Evolutionary conservation across 1,284 basidiomycete species (phyloP), one percentile per base, ranked within the genome.

Genomic region (Amylostereum chailletii): DNA sequence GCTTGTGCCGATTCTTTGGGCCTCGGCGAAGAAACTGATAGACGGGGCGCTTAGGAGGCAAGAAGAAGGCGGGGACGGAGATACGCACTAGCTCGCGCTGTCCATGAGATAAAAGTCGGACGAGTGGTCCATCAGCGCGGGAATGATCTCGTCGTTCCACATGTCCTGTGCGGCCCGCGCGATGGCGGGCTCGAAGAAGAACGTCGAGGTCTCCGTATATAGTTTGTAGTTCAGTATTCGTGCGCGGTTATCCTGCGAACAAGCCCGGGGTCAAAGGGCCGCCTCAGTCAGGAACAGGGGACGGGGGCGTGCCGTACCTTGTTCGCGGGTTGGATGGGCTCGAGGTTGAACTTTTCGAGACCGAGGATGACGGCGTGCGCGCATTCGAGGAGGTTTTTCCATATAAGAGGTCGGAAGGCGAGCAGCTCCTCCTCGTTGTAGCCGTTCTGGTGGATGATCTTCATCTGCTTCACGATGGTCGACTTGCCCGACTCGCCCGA

Each of bases 401-500:
- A 90, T 44, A 98, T 84, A 19, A 87, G 85, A 1, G 85, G 78
- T 37, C 88, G 77, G 69, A 83, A 96, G 2, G 82, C 74, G 53
- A 87, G 70, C 38, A 94, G 78, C 66, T 98, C 94, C 1, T 90
- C 79, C 27, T 69, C 67, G 0, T 83, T 82, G 70, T 94, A 98
- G 5, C 95, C 95, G 59, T 90, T 86, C 67, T 97, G 92, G 67
- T 97, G 92, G 53, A 98, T 95, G 56, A 98, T 97, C 76, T 96
- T 97, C 94, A 98, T 98, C 70, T 98, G 95, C 69, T 97, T 98
- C 44, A 97, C 93, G 57, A 98, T 93, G 0, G 94, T 98, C 4
- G 84, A 89, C 71, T 97, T 97, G 34, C 94, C 95, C 0, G 90
- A 94, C 72, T 87, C 85, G 59, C 84, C 84, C n/a, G 83, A 84